A percentile compares a stretch with the other conserved stretches of the same genome.
These are phyloP conservation scores for Ophiostoma populinum DNA, from an alignment of 2,329 filamentous ascomycete genomes.

Conservation along the genomic window DNA sequence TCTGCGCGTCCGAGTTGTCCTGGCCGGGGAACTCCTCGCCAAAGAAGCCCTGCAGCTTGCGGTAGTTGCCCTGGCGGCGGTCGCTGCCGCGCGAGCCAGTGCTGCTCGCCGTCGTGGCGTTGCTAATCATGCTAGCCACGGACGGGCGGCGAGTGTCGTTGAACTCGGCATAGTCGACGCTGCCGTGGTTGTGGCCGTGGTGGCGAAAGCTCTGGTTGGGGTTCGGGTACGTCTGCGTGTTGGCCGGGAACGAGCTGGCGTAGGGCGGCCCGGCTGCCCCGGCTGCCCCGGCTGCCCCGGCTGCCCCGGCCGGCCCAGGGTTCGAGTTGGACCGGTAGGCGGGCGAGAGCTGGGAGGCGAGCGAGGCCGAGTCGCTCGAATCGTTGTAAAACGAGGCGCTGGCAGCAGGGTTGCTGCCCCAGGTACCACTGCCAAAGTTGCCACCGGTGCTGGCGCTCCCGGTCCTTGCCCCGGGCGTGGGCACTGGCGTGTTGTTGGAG, in stretches of 20 bases:
- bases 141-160: constrained; percentile 70
- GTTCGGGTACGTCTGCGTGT: neutral
- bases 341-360: constrained; percentile 50
- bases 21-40: constrained; percentile 69
- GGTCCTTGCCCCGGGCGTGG: too few relatives aligned
- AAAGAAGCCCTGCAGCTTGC: constrained; percentile 82
- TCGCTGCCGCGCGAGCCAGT: constrained; percentile 61
- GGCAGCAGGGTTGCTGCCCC: too few relatives aligned
- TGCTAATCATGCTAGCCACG: constrained; percentile 68
- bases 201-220: constrained; percentile 7
- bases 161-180: constrained; percentile 41
- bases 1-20: constrained; percentile 30
- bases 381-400: constrained; percentile 51
- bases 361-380: constrained; percentile 51
- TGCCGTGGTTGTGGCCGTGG: constrained; percentile 26
- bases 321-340: constrained; percentile 37
- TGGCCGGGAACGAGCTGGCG: neutral
- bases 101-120: constrained; percentile 64
- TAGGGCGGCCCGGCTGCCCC: neutral
- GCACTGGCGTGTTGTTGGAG: too few relatives aligned
- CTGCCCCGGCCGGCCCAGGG: neutral
- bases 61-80: constrained; percentile 53
- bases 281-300: neutral
- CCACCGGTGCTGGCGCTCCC: constrained; percentile 13
- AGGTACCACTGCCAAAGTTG: too few relatives aligned